phyloP scores from a whole-genome alignment of 2,329 filamentous ascomycete genomes.

The Nectriaceae sp. region DNA sequence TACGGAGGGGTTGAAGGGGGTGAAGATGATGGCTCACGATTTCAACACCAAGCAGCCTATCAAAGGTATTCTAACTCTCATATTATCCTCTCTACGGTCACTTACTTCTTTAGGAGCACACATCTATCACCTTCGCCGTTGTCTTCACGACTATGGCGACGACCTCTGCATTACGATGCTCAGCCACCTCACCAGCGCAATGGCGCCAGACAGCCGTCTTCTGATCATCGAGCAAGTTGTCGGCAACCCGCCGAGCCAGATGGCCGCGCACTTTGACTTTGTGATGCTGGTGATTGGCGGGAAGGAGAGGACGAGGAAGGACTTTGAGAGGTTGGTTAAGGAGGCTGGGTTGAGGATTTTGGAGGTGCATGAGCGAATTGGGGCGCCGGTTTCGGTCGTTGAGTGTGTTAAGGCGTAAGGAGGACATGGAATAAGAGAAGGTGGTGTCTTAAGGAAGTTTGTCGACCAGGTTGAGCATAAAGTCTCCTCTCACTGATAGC shows the following conservation, averaged over 20 bases:
- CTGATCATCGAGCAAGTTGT: slow-evolving; percentile 36
- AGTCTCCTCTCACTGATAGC: too few relatives aligned
- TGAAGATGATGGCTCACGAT: slow-evolving; percentile 21
- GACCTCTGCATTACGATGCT: slow-evolving; percentile 29
- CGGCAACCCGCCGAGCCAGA: slow-evolving; percentile 25
- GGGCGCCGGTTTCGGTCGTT: slow-evolving; percentile 17
- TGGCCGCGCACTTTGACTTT: slow-evolving; percentile 31
- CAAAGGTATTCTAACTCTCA: slow-evolving; percentile 21
- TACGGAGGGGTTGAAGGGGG: slow-evolving; percentile 1
- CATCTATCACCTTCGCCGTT: slow-evolving; percentile 31
- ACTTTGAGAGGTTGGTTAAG: slow-evolving; percentile 25
- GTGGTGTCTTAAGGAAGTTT: too few relatives aligned
- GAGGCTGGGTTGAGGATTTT: slow-evolving; percentile 30
- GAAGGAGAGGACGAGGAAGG: slow-evolving; percentile 33
- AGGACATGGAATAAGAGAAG: background rate
- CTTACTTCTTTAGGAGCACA: slow-evolving; percentile 29
- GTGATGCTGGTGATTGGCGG: slow-evolving; percentile 34
- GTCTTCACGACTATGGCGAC: slow-evolving; percentile 40
- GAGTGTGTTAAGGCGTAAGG: slow-evolving; percentile 16
- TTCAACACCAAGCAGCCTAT: slow-evolving; percentile 36
- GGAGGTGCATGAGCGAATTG: slow-evolving; percentile 13
- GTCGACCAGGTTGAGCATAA: too few relatives aligned
- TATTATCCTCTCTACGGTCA: background rate
- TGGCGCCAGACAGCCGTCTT: slow-evolving; percentile 34
- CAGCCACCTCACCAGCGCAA: slow-evolving; percentile 30